Evolutionary conservation across 768 basidiomycete species (phyloP).

Genomic region (Podaxis sp.): DNA sequence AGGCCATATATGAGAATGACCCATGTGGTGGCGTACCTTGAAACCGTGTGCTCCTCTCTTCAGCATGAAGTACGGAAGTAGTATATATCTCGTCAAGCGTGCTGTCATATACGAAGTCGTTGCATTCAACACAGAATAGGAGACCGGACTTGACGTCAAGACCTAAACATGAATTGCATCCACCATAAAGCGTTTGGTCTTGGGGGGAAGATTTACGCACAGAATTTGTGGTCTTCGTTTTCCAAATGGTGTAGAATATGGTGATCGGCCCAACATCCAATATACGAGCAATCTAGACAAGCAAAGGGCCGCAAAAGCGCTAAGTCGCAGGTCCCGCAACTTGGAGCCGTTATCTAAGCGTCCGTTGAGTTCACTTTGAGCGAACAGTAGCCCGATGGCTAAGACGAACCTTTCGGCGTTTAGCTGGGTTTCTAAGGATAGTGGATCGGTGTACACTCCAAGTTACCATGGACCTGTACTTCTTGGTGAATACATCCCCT

Average conservation of each 20-base stretch:
- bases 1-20: neutral
- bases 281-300: slow-evolving; percentile 67
- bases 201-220: slow-evolving; percentile 37
- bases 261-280: slow-evolving; percentile 63
- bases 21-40: slow-evolving; percentile 36
- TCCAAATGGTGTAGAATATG: slow-evolving; percentile 59
- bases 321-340: slow-evolving; percentile 56
- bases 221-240: slow-evolving; percentile 56
- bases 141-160: slow-evolving; percentile 71
- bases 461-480: slow-evolving; percentile 48
- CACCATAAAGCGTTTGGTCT: slow-evolving; percentile 1
- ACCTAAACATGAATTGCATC: slow-evolving; percentile 38
- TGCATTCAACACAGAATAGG: slow-evolving; percentile 69
- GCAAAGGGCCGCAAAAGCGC: slow-evolving; percentile 62
- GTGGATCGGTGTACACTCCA: slow-evolving; percentile 52
- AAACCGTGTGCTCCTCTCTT: slow-evolving; percentile 60
- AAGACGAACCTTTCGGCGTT: slow-evolving; percentile 59
- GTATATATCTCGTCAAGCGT: slow-evolving; percentile 43
- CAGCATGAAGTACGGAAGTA: slow-evolving; percentile 41
- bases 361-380: neutral
- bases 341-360: slow-evolving; percentile 48
- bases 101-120: slow-evolving; percentile 68
- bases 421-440: slow-evolving; percentile 43
- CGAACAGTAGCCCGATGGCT: neutral
- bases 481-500: slow-evolving; percentile 25